Evolutionary conservation across 306 rosid genomes (phyloP).

Genomic region (Sophora flavescens): DNA sequence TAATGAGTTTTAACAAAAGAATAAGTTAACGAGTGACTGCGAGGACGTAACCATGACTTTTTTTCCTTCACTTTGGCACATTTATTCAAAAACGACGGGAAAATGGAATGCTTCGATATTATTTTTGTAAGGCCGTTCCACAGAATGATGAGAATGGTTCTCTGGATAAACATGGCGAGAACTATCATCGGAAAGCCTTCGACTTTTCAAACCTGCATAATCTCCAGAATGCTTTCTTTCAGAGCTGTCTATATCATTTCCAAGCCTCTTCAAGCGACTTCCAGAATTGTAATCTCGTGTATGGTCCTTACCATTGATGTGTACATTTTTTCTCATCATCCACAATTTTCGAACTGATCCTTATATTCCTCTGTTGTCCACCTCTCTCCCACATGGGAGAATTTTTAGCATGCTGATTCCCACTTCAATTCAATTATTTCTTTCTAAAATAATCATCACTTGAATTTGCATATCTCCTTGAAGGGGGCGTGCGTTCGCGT

Average conservation of each 20-base stretch:
- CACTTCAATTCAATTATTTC: too few relatives aligned
- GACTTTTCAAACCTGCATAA: conserved; percentile 64
- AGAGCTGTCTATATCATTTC: conserved; percentile 65
- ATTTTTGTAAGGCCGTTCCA: conserved; percentile 72
- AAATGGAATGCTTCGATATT: too few relatives aligned
- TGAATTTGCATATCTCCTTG: too few relatives aligned
- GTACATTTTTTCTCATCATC: conserved; percentile 77
- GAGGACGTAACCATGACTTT: too few relatives aligned
- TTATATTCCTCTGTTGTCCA: conserved; percentile 67
- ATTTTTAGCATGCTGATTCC: too few relatives aligned
- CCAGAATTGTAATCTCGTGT: conserved; percentile 71
- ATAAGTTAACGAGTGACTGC: too few relatives aligned
- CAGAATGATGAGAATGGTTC: conserved; percentile 68
- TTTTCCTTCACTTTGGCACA: too few relatives aligned
- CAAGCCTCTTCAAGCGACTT: conserved; percentile 80
- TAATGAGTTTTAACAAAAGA: too few relatives aligned
- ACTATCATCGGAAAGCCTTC: conserved; percentile 82
- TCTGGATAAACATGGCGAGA: conserved; percentile 65
- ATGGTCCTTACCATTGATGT: conserved; percentile 76
- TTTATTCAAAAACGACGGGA: too few relatives aligned
- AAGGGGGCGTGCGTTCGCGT: too few relatives aligned
- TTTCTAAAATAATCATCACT: too few relatives aligned
- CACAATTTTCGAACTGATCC: conserved; percentile 87
- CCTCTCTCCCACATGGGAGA: too few relatives aligned
- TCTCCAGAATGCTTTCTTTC: conserved; percentile 83